Evolutionary conservation across 2,329 filamentous ascomycete species (phyloP).

Genomic region (Botryotinia globosa): DNA sequence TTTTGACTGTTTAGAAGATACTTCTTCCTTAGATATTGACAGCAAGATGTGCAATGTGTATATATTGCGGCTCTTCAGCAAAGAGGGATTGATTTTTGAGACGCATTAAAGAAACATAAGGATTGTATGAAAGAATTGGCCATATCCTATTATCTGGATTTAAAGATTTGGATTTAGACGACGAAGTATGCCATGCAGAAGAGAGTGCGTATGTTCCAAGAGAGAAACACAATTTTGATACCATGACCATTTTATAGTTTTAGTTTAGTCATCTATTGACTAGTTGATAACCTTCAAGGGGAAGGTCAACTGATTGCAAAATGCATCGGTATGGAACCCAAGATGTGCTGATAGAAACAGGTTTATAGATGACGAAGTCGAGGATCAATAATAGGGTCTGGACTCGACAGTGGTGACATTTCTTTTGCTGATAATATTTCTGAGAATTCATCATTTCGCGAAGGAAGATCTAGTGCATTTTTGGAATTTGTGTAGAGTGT

Average conservation of each 20-base stretch:
- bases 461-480: no score
- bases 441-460: background rate
- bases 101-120: background rate
- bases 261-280: background rate
- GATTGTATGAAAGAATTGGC: background rate
- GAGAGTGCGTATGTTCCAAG: background rate
- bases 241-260: background rate
- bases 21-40: no score
- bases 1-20: background rate
- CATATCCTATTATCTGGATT: no score
- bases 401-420: background rate
- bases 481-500: fast-evolving
- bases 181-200: no score
- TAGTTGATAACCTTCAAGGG: background rate
- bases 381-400: no score
- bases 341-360: fast-evolving
- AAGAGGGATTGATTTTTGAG: background rate
- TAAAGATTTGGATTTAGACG: no score
- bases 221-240: background rate
- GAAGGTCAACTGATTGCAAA: fast-evolving
- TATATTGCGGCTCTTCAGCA: background rate
- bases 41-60: background rate
- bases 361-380: background rate
- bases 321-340: no score
- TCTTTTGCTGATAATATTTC: no score